Conservation (phyloP, 176 grass and related monocot species). For the Musa acuminata region DNA sequence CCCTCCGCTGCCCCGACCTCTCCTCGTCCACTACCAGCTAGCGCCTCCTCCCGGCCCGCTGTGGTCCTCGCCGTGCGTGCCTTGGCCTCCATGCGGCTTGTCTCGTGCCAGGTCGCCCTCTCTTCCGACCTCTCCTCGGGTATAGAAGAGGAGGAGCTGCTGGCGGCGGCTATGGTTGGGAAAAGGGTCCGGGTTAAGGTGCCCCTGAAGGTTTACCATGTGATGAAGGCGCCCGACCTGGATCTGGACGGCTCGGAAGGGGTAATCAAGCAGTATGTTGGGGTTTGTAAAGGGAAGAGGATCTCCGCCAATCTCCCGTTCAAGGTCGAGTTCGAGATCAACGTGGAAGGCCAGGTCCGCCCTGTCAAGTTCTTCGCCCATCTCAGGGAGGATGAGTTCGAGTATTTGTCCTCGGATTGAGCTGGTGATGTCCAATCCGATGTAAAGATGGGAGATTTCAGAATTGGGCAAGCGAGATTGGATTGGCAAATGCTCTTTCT, state of each 20-base stretch:
- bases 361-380: constrained; percentile 39
- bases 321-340: constrained; percentile 29
- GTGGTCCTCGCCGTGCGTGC: background rate
- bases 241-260: constrained; percentile 37
- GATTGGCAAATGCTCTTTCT: background rate
- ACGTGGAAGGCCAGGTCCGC: constrained; percentile 20
- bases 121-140: constrained; percentile 9
- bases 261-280: constrained; percentile 32
- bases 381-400: constrained; percentile 38
- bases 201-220: constrained; percentile 32
- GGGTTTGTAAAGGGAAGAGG: constrained; percentile 31
- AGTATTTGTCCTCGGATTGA: constrained; percentile 24
- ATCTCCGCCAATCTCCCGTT: constrained; percentile 38
- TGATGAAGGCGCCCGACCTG: constrained; percentile 27
- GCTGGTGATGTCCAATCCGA: background rate
- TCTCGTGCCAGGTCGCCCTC: constrained; percentile 21
- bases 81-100: background rate
- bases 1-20: constrained; percentile 8
- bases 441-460: background rate
- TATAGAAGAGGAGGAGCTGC: background rate
- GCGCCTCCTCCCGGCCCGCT: background rate
- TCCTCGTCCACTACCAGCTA: background rate
- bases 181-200: constrained; percentile 27
- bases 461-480: background rate
- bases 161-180: constrained; percentile 20